These are phyloP conservation scores for Ceriops tagal DNA, from an alignment of 345 rosid genomes.

Conservation along the genomic window DNA sequence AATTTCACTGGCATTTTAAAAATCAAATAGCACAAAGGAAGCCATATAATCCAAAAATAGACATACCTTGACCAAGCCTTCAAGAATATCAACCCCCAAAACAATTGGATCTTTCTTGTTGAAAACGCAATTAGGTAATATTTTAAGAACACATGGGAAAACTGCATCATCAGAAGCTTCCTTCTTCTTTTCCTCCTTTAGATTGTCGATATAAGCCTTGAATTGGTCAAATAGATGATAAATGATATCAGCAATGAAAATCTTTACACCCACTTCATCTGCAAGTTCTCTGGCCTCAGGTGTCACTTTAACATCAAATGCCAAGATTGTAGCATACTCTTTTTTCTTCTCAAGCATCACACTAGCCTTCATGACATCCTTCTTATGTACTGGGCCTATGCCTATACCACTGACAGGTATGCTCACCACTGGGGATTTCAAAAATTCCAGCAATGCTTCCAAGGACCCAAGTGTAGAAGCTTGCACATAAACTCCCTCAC, in stretches of 20 bases:
- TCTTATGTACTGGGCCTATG: constrained; percentile 89
- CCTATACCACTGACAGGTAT: constrained; percentile 92
- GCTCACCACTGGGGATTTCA: constrained; percentile 78
- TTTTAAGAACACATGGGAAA: constrained; percentile 83
- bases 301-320: constrained; percentile 90
- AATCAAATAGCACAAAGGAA: neutral
- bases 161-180: constrained; percentile 96
- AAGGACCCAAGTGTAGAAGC: constrained; percentile 93
- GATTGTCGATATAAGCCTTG: constrained; percentile 69
- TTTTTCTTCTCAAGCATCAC: constrained; percentile 95
- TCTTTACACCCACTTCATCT: constrained; percentile 82
- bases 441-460: constrained; percentile 89
- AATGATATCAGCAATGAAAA: constrained; percentile 92
- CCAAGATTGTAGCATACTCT: constrained; percentile 88
- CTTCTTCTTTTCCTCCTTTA: constrained; percentile 88
- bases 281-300: constrained; percentile 87
- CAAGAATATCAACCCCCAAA: constrained; percentile 77
- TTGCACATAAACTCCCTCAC: constrained; percentile 95
- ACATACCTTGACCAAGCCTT: constrained; percentile 75
- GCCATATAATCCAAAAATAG: neutral
- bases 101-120: constrained; percentile 91
- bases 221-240: constrained; percentile 90
- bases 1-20: no score
- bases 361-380: constrained; percentile 91
- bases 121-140: constrained; percentile 72